Conservation (phyloP, 345 rosid species). For the Ceriops decandra region DNA sequence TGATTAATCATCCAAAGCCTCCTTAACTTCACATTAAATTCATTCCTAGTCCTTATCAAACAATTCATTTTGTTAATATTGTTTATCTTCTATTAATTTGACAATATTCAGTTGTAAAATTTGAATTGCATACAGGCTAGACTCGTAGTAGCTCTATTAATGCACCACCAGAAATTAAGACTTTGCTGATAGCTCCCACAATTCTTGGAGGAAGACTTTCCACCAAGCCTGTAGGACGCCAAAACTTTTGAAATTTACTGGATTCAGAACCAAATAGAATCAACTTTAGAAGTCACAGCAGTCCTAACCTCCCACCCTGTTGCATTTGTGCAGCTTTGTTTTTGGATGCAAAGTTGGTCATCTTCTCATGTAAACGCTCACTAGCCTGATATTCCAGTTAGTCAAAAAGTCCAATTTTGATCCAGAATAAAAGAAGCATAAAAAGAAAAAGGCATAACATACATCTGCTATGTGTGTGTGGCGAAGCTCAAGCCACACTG, state of each 20-base stretch:
- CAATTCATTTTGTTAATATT: no score
- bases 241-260: neutral
- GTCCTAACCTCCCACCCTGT: slow-evolving; percentile 45
- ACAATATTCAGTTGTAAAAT: no score
- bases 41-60: neutral
- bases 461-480: slow-evolving; percentile 94
- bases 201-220: no score
- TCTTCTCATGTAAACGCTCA: slow-evolving; percentile 83
- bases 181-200: no score
- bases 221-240: no score
- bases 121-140: no score
- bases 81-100: no score
- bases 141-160: no score
- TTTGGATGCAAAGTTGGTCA: slow-evolving; percentile 75
- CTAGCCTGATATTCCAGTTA: slow-evolving; percentile 62
- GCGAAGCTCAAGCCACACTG: slow-evolving; percentile 92
- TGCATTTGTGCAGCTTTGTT: slow-evolving; percentile 93
- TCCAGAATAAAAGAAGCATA: slow-evolving; percentile 9
- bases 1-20: neutral
- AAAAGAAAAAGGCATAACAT: slow-evolving; percentile 23
- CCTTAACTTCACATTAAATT: neutral
- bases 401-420: slow-evolving; percentile 15
- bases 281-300: neutral
- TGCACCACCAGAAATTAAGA: no score
- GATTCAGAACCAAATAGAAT: slow-evolving; percentile 3